phyloP scores from a whole-genome alignment of 169 alveolate species.

The Plasmodium adleri region DNA sequence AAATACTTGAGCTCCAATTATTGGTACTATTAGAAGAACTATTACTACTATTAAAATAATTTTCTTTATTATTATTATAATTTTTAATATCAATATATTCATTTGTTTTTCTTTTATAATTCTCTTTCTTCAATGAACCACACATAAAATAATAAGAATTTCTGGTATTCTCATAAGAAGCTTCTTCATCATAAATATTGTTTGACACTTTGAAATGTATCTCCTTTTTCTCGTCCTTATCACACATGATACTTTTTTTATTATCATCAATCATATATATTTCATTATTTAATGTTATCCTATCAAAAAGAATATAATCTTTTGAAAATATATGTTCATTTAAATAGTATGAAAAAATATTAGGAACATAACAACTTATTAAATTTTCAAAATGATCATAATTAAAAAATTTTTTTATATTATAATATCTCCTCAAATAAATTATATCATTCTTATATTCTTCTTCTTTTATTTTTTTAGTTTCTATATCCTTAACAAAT shows the following conservation, averaged over 20 bases:
- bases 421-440: constrained; percentile 41
- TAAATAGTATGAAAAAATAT: constrained; percentile 30
- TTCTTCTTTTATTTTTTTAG: constrained; percentile 13
- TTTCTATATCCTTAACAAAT: background rate
- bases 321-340: constrained; percentile 15
- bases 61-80: too few relatives aligned
- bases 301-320: constrained; percentile 35
- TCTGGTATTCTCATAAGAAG: too few relatives aligned
- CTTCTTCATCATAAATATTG: background rate
- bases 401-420: constrained; percentile 35
- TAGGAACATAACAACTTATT: constrained; percentile 47
- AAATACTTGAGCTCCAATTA: too few relatives aligned
- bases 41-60: too few relatives aligned
- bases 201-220: too few relatives aligned
- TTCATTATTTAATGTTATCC: background rate
- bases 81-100: too few relatives aligned
- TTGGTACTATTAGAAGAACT: too few relatives aligned
- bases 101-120: too few relatives aligned
- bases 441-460: constrained; percentile 35
- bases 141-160: too few relatives aligned
- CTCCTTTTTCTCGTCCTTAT: too few relatives aligned
- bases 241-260: too few relatives aligned
- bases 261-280: background rate
- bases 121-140: too few relatives aligned
- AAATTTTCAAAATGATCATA: constrained; percentile 68